Evolutionary conservation across 179 eudicot genomes (phyloP), one percentile per base, ranked within the genome.

Genomic region (Corrigiola litoralis): DNA sequence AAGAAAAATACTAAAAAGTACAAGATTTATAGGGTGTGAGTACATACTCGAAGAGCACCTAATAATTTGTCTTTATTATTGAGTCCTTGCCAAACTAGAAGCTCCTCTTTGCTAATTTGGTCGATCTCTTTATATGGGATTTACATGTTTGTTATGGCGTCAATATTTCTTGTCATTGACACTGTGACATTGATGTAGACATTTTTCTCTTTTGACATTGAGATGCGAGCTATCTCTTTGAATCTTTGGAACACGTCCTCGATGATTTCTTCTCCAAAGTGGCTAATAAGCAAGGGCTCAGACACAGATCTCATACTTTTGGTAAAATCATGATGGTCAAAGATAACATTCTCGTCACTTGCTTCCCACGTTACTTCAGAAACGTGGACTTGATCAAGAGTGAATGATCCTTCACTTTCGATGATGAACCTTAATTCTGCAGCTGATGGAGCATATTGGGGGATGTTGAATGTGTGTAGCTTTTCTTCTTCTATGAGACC

Each of bases 301-400:
- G 73, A 71, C n/a, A 83, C 81, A 12, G 84, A 75, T 56, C 84
- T 77, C 70, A 83, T 79, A 42, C 75, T 76, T 41, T 58, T 65
- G 5, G 70, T 73, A 32, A 79, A 68, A 56, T 58, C 65, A 49
- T 47, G 17, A 10, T 50, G 6, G 17, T 36, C 10, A 10, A 37
- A 50, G 23, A 28, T 28, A 2, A 17, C 17, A 9, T 31, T 2
- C 18, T 31, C 9, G 33, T 50, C 23, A 21, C 14, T 23, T 29
- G 17, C 37, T 17, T 23, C n/a, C 63, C 71, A 67, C 14, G 8
- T 27, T 0, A 68, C 37, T 59, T 68, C 58, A 1, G 59, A 58
- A 36, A 68, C 27, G 11, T 59, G 16, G 36, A 49, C 47, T 11
- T 40, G 38, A 4, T 48, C 29, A 0, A 68, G 31, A 2, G 24